phyloP scores from a whole-genome alignment of 108 stramenopile species.

The Ochromonas danica region DNA sequence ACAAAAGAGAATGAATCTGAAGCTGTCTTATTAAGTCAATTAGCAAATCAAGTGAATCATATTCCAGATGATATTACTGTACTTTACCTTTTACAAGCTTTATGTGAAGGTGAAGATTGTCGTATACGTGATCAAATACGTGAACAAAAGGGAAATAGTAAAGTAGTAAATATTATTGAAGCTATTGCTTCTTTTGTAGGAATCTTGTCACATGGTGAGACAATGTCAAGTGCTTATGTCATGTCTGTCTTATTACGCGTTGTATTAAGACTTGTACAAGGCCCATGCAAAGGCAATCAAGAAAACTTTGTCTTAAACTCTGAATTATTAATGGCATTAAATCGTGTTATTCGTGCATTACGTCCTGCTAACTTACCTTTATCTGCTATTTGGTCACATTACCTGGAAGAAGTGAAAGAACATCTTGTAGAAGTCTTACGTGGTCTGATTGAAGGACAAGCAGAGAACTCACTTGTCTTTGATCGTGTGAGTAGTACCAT shows the following conservation, averaged over 20 bases:
- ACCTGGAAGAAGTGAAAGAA: slow-evolving; percentile 30
- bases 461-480: neutral
- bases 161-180: slow-evolving; percentile 9
- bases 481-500: slow-evolving; percentile 23
- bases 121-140: neutral
- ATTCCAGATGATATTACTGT: slow-evolving; percentile 3
- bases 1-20: neutral
- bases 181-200: neutral
- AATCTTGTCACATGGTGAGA: neutral
- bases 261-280: slow-evolving; percentile 11
- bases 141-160: slow-evolving; percentile 1
- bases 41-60: neutral
- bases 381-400: neutral
- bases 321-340: slow-evolving; percentile 22
- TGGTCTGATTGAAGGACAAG: slow-evolving; percentile 6
- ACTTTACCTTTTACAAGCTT: neutral
- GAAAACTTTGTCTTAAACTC: slow-evolving; percentile 31
- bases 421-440: slow-evolving; percentile 2
- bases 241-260: neutral
- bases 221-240: neutral
- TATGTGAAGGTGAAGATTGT: neutral
- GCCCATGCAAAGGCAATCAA: slow-evolving; percentile 31
- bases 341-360: slow-evolving; percentile 9
- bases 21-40: neutral
- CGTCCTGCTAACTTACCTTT: neutral